These are phyloP conservation scores for Colletotrichum liriopes DNA, from an alignment of 2,329 filamentous ascomycete species.

Conservation along the genomic window DNA sequence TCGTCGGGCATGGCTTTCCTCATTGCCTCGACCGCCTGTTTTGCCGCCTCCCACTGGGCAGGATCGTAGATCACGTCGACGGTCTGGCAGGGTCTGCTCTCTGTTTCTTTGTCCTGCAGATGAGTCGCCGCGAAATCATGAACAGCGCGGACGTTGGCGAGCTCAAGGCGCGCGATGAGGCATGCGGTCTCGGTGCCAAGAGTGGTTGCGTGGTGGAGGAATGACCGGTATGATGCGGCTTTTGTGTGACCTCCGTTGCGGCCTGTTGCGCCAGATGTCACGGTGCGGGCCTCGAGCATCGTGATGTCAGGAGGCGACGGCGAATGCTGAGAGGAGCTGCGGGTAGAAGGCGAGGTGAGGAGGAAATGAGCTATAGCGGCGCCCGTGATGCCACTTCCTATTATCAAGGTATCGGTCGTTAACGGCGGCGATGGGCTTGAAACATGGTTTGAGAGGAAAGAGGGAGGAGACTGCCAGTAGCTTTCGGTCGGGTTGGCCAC, in stretches of 20 bases:
- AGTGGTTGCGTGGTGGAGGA: conserved; percentile 60
- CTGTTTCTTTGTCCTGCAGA: conserved; percentile 53
- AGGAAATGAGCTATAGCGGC: conserved; percentile 55
- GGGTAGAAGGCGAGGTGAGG: conserved; percentile 40
- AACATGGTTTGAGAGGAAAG: conserved; percentile 49
- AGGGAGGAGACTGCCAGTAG: conserved; percentile 63
- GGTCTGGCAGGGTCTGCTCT: conserved; percentile 66
- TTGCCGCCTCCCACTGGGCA: conserved; percentile 56
- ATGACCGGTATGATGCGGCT: conserved; percentile 63
- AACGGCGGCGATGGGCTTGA: conserved; percentile 50
- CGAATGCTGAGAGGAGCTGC: not conserved
- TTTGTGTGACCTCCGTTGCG: conserved; percentile 70
- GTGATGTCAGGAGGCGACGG: conserved; percentile 51
- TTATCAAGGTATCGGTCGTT: conserved; percentile 64
- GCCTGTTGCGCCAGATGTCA: conserved; percentile 68
- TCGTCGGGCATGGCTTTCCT: conserved; percentile 59
- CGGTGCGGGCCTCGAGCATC: conserved; percentile 65
- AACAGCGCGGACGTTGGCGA: conserved; percentile 67
- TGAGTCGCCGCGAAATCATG: conserved; percentile 67
- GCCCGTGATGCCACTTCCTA: conserved; percentile 71
- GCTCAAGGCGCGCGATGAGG: conserved; percentile 67
- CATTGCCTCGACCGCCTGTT: conserved; percentile 61
- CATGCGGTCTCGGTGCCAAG: conserved; percentile 66
- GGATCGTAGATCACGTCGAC: conserved; percentile 72
- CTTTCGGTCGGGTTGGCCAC: conserved; percentile 59